Evolutionary conservation across 176 grass and related monocot species (phyloP), one percentile per base, ranked within the genome.

Genomic region (Leersia perrieri): DNA sequence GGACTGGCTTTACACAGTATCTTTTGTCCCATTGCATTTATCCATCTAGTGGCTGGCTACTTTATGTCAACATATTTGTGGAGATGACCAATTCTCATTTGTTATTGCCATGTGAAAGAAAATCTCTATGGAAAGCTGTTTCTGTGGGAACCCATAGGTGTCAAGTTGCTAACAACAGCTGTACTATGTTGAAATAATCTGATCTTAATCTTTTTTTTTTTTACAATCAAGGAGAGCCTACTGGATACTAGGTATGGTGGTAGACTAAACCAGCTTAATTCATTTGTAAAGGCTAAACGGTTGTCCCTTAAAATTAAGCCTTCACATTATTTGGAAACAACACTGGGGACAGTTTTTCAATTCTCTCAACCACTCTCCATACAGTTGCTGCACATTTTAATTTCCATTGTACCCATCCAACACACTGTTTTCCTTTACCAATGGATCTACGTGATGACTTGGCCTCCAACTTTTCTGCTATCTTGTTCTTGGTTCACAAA

Each of bases 11-110:
- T 63, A 27, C 3, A 64, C 15, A 41, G 11, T 87, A 41, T 31
- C 76, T 31, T 71, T 20, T 25, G 63, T 87, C 33, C 64, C 78
- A 68, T 86, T 69, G 15, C 71, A 75, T 87, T 72, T 7, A 16
- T 33, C 33, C 33, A 57, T 66, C 26, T 67, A 64, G 47, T 72
- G 58, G 25, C 26, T n/a, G 9, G 18, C 65, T 77, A 72, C 31
- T 85, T 85, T 55, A 78, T 79, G 32, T 64, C 68, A 53, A 55
- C 40, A 64, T 69, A 69, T 39, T 80, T 58, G 45, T 57, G 69
- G 32, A 66, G n/a, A 31, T 36, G 68, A 15, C 13, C 42, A 22
- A 73, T 66, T 34, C 26, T 2, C 20, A 73, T 79, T 73, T 60
- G 55, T 34, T 62, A n/a, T 67, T 85, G 32, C 5, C 66, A 63